Base-by-base conservation (phyloP, 768 basidiomycete genomes). In the Amanita molliuscula region DNA sequence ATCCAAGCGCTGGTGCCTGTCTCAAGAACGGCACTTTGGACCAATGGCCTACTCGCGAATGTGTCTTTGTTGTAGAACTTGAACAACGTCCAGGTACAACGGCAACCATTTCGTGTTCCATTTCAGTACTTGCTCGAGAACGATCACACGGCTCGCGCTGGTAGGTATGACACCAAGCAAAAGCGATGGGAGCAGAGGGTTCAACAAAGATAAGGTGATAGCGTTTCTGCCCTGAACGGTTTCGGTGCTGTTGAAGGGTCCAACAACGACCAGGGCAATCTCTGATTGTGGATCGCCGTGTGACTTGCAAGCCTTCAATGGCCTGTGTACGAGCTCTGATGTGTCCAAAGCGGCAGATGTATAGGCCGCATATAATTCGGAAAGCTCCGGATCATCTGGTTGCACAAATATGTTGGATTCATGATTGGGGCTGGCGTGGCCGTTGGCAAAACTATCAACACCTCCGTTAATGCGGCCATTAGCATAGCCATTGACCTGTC, bases 91-190 rank as follows among this genome's bases (percentile, higher is more conserved):
- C 45, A 96, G 76, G 64, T 86, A 95, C 3, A 95, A 66, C 0
- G 90, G 87, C 1, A 87, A 83, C 86, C 88, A 94, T 64, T 88
- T 88, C 34, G 80, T 81, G n/a, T 76, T 74, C 77, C 85, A 88
- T 55, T 68, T 72, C 58, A 75, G 74, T 6, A 86, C 69, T 62
- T 93, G 90, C 61, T 95, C 93, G 9, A 94, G 74, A 15, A 94
- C 82, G 51, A 94, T 68, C 48, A 95, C 76, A 18, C 78, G 81
- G 13, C 73, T 75, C 25, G 75, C 77, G 2, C 81, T 79, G 0
- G 68, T 53, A 9, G 90, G 83, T 29, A 95, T 75, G 31, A 69
- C 72, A 34, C 62, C 65, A 40, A 81, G 65, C 29, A 95, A 68
- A 26, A 69, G 71, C 36, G 76, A 71, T 2, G 76, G 60, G 4